Evolutionary conservation across 768 basidiomycete genomes (phyloP).

Genomic region (Naganishia onofrii): DNA sequence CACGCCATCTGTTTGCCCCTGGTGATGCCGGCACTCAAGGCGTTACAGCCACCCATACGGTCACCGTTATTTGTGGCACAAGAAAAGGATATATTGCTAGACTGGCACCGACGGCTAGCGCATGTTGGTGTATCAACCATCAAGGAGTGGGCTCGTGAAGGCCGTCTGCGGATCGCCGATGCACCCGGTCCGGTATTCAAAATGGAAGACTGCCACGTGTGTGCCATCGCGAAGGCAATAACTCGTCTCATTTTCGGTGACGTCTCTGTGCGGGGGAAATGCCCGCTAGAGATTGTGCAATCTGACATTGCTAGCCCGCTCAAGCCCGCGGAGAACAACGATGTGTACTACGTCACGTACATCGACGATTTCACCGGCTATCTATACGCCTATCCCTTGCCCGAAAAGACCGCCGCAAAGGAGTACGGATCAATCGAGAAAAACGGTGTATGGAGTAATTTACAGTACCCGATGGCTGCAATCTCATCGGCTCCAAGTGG

Average conservation of each 20-base stretch:
- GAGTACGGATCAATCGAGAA: too few relatives aligned
- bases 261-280: conserved; percentile 21
- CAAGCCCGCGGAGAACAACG: background rate
- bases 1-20: conserved; percentile 12
- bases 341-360: conserved; percentile 21
- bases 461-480: background rate
- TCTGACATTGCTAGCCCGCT: conserved; percentile 24
- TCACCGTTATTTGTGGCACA: background rate
- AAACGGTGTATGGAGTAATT: too few relatives aligned
- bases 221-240: conserved; percentile 28
- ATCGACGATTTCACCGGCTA: conserved; percentile 30
- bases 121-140: conserved; percentile 29
- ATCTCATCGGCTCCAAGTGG: background rate
- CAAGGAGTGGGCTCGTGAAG: conserved; percentile 11
- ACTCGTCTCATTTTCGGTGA: conserved; percentile 27
- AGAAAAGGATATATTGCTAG: background rate
- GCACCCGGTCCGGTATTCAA: background rate
- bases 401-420: conserved; percentile 14
- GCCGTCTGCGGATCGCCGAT: conserved; percentile 4
- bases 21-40: background rate
- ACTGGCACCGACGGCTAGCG: conserved; percentile 26
- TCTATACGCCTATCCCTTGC: background rate
- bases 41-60: background rate
- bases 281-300: conserved; percentile 17
- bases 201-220: conserved; percentile 31